These are phyloP conservation scores for Wolfiporia cocos DNA, from an alignment of 1,284 basidiomycete genomes.

Conservation along the genomic window DNA sequence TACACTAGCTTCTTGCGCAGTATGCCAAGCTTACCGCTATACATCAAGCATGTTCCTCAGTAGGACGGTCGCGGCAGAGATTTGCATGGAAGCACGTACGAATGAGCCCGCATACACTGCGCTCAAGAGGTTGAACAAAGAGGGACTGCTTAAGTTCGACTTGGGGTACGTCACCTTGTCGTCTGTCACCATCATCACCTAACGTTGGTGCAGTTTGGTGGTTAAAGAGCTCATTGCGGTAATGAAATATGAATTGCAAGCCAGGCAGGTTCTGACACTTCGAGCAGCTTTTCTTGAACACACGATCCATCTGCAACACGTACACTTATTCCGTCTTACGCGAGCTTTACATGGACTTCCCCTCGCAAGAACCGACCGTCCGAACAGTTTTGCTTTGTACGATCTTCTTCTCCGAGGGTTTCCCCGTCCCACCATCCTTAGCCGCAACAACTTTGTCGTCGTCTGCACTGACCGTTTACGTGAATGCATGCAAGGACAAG, in stretches of 20 bases:
- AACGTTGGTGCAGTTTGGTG: constrained; percentile 32
- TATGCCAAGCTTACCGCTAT: constrained; percentile 11
- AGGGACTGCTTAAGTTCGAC: constrained; percentile 51
- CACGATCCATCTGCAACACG: constrained; percentile 53
- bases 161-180: constrained; percentile 39
- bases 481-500: constrained; percentile 28
- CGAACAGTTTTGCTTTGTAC: constrained; percentile 64
- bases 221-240: constrained; percentile 61
- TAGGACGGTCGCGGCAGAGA: constrained; percentile 71
- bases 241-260: too few relatives aligned
- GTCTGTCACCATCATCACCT: too few relatives aligned
- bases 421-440: constrained; percentile 30
- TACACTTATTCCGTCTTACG: constrained; percentile 46
- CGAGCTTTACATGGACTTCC: constrained; percentile 59
- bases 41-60: constrained; percentile 65
- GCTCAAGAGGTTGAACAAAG: constrained; percentile 56
- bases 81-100: constrained; percentile 69
- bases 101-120: constrained; percentile 64
- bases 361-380: constrained; percentile 48
- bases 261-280: constrained; percentile 2
- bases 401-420: constrained; percentile 43
- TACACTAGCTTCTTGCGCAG: neutral
- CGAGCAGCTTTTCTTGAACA: constrained; percentile 56
- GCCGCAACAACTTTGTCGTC: constrained; percentile 6
- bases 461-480: constrained; percentile 18